phyloP scores from a whole-genome alignment of 2,329 filamentous ascomycete genomes.

The Sporothrix phasma region DNA sequence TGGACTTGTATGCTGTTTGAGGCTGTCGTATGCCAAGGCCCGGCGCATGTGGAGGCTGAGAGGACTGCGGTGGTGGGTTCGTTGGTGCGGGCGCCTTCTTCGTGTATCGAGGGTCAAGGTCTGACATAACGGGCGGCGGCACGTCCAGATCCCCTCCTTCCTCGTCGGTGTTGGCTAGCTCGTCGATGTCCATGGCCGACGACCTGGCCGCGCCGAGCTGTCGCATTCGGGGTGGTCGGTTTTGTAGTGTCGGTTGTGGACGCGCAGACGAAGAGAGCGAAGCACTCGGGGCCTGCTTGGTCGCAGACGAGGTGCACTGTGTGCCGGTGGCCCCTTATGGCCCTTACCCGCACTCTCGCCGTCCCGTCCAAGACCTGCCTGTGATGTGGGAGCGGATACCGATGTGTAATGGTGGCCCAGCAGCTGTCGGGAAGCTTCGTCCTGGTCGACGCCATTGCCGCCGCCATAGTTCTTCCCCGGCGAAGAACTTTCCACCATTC shows the following conservation, averaged over 20 bases:
- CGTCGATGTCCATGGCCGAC: constrained; percentile 3
- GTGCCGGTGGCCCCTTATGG: background rate
- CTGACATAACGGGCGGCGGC: constrained; percentile 14
- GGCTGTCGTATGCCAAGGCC: background rate
- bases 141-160: background rate
- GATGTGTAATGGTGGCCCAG: background rate
- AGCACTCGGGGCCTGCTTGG: background rate
- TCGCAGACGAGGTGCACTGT: background rate
- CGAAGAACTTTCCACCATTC: background rate
- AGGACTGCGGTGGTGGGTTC: background rate
- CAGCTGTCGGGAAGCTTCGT: background rate
- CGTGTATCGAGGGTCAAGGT: constrained; percentile 10
- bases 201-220: background rate
- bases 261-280: background rate
- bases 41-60: background rate
- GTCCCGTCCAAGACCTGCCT: background rate
- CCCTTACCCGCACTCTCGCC: background rate
- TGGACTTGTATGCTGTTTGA: background rate
- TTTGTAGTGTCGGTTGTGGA: background rate
- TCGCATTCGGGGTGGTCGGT: background rate
- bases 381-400: background rate
- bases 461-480: background rate
- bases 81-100: background rate
- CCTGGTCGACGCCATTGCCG: background rate
- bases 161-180: constrained; percentile 7